Conservation (phyloP, 2,329 filamentous ascomycete species). For the Alternaria brassicae region DNA sequence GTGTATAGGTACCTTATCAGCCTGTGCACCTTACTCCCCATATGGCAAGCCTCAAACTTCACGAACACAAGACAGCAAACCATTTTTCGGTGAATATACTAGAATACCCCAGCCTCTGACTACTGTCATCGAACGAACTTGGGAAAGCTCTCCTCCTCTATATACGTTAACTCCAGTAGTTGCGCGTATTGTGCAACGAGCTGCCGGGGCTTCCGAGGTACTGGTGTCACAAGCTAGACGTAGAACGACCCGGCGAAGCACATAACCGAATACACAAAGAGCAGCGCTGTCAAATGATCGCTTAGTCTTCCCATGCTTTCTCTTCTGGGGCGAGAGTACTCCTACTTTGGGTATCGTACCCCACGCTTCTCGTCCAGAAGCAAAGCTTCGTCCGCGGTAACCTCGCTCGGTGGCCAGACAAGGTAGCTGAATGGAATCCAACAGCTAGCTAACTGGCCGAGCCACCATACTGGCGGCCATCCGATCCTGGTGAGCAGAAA, state of each 20-base stretch:
- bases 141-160: neutral
- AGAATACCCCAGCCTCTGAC: neutral
- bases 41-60: too few species aligned
- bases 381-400: neutral
- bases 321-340: neutral
- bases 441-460: neutral
- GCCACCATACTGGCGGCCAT: conserved; percentile 5
- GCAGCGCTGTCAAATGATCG: neutral
- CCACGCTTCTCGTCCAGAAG: neutral
- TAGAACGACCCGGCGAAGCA: neutral
- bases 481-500: conserved; percentile 2
- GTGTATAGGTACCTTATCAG: too few species aligned
- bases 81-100: neutral
- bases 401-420: neutral
- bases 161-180: too few species aligned
- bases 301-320: neutral
- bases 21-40: too few species aligned
- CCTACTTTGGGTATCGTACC: neutral
- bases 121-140: neutral
- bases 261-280: neutral
- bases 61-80: too few species aligned
- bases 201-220: neutral
- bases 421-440: neutral
- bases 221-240: neutral
- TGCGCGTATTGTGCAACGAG: neutral